Percentiles rank a stretch among this genome's conserved stretches.
Conservation (phyloP, 1,139 yeast genomes). For the Yamadazyma friedrichii region DNA sequence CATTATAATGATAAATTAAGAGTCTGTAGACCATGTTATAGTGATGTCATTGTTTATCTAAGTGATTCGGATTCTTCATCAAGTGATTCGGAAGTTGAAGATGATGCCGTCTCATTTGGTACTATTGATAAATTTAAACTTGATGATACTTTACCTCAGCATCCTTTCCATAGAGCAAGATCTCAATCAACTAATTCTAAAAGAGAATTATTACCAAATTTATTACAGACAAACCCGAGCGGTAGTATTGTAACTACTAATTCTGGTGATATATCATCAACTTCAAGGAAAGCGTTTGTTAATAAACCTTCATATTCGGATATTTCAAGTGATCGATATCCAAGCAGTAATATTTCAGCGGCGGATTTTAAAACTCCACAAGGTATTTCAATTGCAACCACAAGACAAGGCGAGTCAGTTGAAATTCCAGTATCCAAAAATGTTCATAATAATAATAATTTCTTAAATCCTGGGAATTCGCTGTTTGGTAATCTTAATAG, state of each 20-base stretch:
- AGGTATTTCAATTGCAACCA: slow-evolving; percentile 73
- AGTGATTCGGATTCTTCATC: slow-evolving; percentile 59
- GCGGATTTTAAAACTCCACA: slow-evolving; percentile 6
- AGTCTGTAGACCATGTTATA: slow-evolving; percentile 76
- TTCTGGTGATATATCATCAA: slow-evolving; percentile 8
- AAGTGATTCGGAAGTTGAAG: slow-evolving; percentile 18
- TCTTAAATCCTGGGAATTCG: slow-evolving; percentile 4
- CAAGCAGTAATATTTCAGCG: slow-evolving; percentile 33
- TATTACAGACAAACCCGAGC: not conserved
- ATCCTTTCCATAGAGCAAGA: slow-evolving; percentile 29
- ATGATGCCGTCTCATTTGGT: slow-evolving; percentile 19
- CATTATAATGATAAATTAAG: slow-evolving; percentile 65
- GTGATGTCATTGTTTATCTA: slow-evolving; percentile 61
- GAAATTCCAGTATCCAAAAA: slow-evolving; percentile 54
- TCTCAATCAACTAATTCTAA: slow-evolving; percentile 29
- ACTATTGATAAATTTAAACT: slow-evolving; percentile 15
- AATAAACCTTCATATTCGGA: slow-evolving; percentile 14
- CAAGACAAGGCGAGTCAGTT: slow-evolving; percentile 73
- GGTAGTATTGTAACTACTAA: slow-evolving; percentile 4
- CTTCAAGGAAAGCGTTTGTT: slow-evolving; percentile 17
- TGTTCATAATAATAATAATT: slow-evolving; percentile 14
- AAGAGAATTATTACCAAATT: slow-evolving; percentile 8
- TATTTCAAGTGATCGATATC: slow-evolving; percentile 22
- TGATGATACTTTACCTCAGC: slow-evolving; percentile 26
- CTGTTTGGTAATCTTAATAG: slow-evolving; percentile 1